Percentiles rank a stretch among this genome's conserved stretches.
phyloP scores from a whole-genome alignment of 2,329 filamentous ascomycete species.

The Tolypocladium tropicale region DNA sequence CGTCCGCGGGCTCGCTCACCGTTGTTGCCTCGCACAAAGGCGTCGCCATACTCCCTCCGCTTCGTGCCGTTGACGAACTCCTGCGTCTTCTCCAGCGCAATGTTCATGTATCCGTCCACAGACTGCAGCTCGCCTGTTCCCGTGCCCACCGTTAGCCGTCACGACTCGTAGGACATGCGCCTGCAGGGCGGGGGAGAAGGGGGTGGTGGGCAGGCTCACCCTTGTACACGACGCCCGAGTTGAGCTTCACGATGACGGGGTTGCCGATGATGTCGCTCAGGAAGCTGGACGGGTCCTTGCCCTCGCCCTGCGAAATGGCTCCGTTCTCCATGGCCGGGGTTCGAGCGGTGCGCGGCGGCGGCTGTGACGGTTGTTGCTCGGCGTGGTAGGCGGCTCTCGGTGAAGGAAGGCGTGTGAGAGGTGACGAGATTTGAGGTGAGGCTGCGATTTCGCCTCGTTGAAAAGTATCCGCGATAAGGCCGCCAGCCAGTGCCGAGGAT shows the following conservation, averaged over 20 bases:
- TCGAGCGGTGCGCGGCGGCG: neutral
- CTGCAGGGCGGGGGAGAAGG: neutral
- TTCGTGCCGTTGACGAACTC: conserved; percentile 83
- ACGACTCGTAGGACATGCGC: neutral
- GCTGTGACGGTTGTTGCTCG: neutral
- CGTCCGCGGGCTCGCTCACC: conserved; percentile 40
- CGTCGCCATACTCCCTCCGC: conserved; percentile 79
- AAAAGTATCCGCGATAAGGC: neutral
- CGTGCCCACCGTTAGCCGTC: neutral
- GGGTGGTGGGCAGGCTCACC: too few species aligned
- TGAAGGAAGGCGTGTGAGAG: neutral
- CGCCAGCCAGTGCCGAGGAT: neutral
- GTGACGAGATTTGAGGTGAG: neutral
- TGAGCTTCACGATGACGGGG: conserved; percentile 91
- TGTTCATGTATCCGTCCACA: conserved; percentile 99
- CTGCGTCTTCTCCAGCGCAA: conserved; percentile 89
- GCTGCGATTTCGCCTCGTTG: neutral
- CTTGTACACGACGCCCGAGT: conserved; percentile 98
- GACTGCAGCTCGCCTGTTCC: conserved; percentile 79
- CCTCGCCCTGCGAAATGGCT: conserved; percentile 51
- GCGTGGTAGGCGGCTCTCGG: neutral
- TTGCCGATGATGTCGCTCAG: conserved; percentile 90
- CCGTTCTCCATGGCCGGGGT: conserved; percentile 61
- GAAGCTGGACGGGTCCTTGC: conserved; percentile 89
- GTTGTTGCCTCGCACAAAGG: conserved; percentile 93